Evolutionary conservation across 352 stramenopile genomes (phyloP).

Genomic region (Globisporangium iwayamae): DNA sequence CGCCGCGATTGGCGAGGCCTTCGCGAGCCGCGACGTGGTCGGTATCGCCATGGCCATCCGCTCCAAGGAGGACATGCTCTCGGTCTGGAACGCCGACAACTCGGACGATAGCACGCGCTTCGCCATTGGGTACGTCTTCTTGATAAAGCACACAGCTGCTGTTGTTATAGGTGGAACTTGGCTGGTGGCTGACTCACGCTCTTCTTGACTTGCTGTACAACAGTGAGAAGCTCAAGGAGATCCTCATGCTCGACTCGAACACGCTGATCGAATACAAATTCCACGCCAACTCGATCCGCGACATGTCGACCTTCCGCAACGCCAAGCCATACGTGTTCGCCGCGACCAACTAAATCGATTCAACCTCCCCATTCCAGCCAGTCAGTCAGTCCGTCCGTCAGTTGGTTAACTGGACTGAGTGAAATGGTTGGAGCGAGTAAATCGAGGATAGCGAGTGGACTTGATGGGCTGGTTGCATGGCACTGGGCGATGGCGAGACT

Average conservation of each 20-base stretch:
- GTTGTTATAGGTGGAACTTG: slow-evolving; percentile 5
- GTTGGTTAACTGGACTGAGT: neutral
- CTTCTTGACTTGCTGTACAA: neutral
- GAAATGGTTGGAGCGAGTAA: neutral
- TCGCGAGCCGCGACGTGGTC: slow-evolving; percentile 90
- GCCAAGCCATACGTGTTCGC: slow-evolving; percentile 91
- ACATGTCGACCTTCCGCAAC: slow-evolving; percentile 93
- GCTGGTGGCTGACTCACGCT: neutral
- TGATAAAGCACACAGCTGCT: neutral
- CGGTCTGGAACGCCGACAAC: slow-evolving; percentile 94
- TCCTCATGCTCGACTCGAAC: slow-evolving; percentile 92
- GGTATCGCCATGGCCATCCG: slow-evolving; percentile 91
- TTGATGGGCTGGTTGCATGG: neutral
- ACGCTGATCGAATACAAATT: slow-evolving; percentile 96
- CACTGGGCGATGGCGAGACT: neutral
- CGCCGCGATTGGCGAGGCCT: slow-evolving; percentile 89
- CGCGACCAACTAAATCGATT: slow-evolving; percentile 40
- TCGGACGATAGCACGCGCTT: slow-evolving; percentile 83
- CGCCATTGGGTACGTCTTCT: slow-evolving; percentile 59
- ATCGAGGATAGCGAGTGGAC: neutral
- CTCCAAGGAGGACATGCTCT: slow-evolving; percentile 93
- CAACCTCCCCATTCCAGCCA: no score
- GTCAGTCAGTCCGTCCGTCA: no score
- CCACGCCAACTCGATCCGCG: slow-evolving; percentile 89
- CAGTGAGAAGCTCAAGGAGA: slow-evolving; percentile 92